Conservation (phyloP, 2,329 filamentous ascomycete genomes). For the Zymoseptoria ardabiliae region DNA sequence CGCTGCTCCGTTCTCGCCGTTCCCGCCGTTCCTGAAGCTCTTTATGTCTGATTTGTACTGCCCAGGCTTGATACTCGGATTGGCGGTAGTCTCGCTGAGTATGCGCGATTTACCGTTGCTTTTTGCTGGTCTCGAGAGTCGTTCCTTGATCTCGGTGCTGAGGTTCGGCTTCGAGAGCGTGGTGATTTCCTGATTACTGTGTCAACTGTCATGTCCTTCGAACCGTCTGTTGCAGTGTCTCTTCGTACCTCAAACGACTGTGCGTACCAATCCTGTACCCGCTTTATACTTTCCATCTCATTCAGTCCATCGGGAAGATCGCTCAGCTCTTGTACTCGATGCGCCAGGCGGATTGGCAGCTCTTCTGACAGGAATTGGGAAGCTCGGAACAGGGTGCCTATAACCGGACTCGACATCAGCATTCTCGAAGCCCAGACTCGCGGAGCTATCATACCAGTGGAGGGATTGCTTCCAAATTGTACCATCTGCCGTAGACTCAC, state of each 20-base stretch:
- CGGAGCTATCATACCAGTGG: constrained; percentile 56
- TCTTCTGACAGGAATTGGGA: constrained; percentile 98
- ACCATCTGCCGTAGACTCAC: constrained; percentile 98
- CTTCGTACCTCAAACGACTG: constrained; percentile 90
- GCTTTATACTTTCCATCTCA: constrained; percentile 94
- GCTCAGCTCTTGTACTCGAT: constrained; percentile 89
- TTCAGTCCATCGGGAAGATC: constrained; percentile 91
- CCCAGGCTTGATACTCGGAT: constrained; percentile 79
- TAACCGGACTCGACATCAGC: constrained; percentile 2
- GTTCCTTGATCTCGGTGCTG: constrained; percentile 65
- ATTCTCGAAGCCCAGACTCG: not conserved
- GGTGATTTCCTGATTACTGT: constrained; percentile 70
- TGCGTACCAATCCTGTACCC: constrained; percentile 96
- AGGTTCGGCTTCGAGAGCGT: constrained; percentile 71
- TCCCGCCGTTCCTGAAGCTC: constrained; percentile 38
- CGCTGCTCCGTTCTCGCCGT: constrained; percentile 43
- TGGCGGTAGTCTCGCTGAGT: constrained; percentile 75
- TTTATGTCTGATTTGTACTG: constrained; percentile 61
- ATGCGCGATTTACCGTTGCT: constrained; percentile 55
- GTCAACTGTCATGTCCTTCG: constrained; percentile 1
- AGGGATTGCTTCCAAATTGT: constrained; percentile 92
- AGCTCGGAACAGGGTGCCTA: constrained; percentile 90
- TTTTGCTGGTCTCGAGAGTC: constrained; percentile 63
- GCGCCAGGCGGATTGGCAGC: constrained; percentile 89
- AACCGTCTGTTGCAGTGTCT: constrained; percentile 5